Evolutionary conservation across 768 basidiomycete species (phyloP).

Genomic region (Fomitopsis pulvina): DNA sequence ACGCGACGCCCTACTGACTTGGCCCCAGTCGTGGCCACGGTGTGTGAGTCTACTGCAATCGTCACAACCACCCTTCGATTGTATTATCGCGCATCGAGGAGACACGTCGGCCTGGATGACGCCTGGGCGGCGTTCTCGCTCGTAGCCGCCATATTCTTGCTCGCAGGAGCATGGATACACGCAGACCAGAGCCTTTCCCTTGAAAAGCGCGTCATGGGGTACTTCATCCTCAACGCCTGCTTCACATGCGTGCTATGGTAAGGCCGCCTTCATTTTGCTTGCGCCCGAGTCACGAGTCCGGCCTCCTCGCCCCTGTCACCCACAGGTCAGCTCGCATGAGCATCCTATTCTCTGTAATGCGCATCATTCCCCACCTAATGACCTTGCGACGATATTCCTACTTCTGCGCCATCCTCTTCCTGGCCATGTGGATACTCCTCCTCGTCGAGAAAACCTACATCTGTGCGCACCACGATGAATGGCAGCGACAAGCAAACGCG

Average conservation of each 20-base stretch:
- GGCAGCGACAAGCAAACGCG: slow-evolving; percentile 7
- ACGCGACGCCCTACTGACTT: too few species aligned
- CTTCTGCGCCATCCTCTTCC: slow-evolving; percentile 4
- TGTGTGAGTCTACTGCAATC: slow-evolving; percentile 5
- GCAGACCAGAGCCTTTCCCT: neutral
- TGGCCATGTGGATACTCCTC: slow-evolving; percentile 11
- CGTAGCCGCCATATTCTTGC: slow-evolving; percentile 6
- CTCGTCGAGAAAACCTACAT: slow-evolving; percentile 9
- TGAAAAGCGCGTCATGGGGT: slow-evolving; percentile 9
- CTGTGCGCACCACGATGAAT: slow-evolving; percentile 9
- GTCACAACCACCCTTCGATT: slow-evolving; percentile 9
- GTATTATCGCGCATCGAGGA: slow-evolving; percentile 8
- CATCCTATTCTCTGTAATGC: slow-evolving; percentile 13
- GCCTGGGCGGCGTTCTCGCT: slow-evolving; percentile 12
- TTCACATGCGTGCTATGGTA: slow-evolving; percentile 16
- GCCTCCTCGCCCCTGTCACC: too few species aligned
- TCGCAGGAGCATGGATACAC: slow-evolving; percentile 12
- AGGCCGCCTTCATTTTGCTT: neutral
- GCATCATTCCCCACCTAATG: slow-evolving; percentile 14
- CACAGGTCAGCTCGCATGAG: slow-evolving; percentile 12
- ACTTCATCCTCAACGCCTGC: slow-evolving; percentile 12
- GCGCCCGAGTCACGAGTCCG: neutral
- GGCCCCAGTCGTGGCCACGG: slow-evolving; percentile 15
- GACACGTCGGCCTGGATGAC: slow-evolving; percentile 13
- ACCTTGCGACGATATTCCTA: slow-evolving; percentile 4